These are phyloP conservation scores for Omphalotus olearius DNA, from an alignment of 1,284 basidiomycete species.

Conservation along the genomic window DNA sequence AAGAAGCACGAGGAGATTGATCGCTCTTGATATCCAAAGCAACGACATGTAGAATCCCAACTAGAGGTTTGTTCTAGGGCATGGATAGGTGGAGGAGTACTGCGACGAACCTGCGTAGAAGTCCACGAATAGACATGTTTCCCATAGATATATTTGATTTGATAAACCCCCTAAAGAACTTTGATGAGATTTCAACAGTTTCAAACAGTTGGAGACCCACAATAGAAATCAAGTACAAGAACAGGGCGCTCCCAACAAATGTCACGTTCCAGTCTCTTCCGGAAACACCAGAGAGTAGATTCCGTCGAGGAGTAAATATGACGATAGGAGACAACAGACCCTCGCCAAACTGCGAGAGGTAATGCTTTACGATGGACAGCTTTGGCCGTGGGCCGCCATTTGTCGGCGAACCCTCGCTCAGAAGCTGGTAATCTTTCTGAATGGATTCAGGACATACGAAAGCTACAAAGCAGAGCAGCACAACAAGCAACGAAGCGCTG, in stretches of 20 bases:
- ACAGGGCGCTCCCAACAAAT: slow-evolving; percentile 38
- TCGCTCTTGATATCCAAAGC: slow-evolving; percentile 42
- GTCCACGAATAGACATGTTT: slow-evolving; percentile 48
- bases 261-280: slow-evolving; percentile 44
- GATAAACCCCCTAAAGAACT: slow-evolving; percentile 39
- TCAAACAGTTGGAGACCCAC: slow-evolving; percentile 25
- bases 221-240: slow-evolving; percentile 46
- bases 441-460: slow-evolving; percentile 24
- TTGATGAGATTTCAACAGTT: slow-evolving; percentile 1
- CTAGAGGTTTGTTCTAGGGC: slow-evolving; percentile 19
- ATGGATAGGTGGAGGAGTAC: not conserved
- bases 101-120: slow-evolving; percentile 34
- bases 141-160: slow-evolving; percentile 49
- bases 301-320: slow-evolving; percentile 40
- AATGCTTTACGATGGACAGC: slow-evolving; percentile 22
- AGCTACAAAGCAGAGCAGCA: slow-evolving; percentile 36
- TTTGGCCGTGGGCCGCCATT: slow-evolving; percentile 21
- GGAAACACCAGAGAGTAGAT: slow-evolving; percentile 25
- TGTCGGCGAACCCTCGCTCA: not conserved
- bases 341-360: slow-evolving; percentile 26
- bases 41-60: slow-evolving; percentile 50
- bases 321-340: slow-evolving; percentile 39
- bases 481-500: slow-evolving; percentile 31
- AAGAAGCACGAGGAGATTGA: slow-evolving; percentile 44
- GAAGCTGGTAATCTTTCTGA: not conserved